Percentiles rank a stretch among this genome's conserved stretches.
Evolutionary conservation across 177 flowering plant genomes (phyloP).

Genomic region (Vitis hybrid): DNA sequence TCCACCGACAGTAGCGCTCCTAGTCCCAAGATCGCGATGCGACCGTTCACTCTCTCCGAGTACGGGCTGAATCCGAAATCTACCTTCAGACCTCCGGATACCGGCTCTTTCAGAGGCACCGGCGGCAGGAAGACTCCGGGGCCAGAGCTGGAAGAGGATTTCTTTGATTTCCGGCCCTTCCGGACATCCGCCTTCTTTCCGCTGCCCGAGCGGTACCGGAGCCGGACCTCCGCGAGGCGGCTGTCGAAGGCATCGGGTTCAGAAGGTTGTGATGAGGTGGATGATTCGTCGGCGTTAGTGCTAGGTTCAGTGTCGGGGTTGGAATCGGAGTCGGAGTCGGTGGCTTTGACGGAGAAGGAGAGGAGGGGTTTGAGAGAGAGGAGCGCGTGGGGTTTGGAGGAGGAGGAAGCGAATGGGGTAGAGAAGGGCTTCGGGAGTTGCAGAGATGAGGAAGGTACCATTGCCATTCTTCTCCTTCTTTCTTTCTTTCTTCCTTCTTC

Average conservation of each 20-base stretch:
- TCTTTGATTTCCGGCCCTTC: constrained; percentile 33
- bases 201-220: constrained; percentile 61
- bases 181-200: constrained; percentile 82
- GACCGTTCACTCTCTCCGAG: constrained; percentile 76
- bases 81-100: constrained; percentile 67
- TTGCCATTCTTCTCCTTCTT: constrained; percentile 25
- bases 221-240: constrained; percentile 57
- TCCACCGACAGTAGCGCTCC: constrained; percentile 78
- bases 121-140: constrained; percentile 69
- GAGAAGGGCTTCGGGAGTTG: constrained; percentile 36
- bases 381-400: constrained; percentile 23
- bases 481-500: neutral
- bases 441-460: constrained; percentile 29
- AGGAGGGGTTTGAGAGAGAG: constrained; percentile 10
- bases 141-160: constrained; percentile 11
- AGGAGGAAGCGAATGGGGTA: constrained; percentile 15
- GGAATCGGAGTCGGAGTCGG: constrained; percentile 29
- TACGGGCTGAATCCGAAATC: constrained; percentile 80
- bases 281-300: constrained; percentile 8
- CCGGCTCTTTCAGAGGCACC: constrained; percentile 67
- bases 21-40: constrained; percentile 65
- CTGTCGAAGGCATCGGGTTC: constrained; percentile 45
- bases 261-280: too few species aligned
- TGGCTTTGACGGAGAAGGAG: constrained; percentile 28
- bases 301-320: constrained; percentile 16